Conservation (phyloP, 305 asterid genomes). For the Fraxinus platypoda region DNA sequence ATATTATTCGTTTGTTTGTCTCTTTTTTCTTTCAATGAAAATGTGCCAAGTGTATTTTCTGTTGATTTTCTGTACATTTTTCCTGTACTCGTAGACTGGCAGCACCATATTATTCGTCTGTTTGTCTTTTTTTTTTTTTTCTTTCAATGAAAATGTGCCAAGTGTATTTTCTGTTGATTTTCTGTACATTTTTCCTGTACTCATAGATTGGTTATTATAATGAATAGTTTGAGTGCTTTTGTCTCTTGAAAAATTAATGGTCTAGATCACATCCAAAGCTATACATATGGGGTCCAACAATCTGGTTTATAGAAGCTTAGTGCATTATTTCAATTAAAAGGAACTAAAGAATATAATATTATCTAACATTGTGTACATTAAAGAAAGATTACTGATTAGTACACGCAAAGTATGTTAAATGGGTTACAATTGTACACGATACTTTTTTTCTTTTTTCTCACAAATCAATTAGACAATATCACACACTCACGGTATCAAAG, state of each 20-base stretch:
- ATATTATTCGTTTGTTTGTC: too few species aligned
- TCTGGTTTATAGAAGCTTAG: not conserved
- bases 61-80: too few species aligned
- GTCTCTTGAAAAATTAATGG: not conserved
- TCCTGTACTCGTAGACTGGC: too few species aligned
- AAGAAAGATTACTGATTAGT: not conserved
- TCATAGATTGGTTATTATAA: too few species aligned
- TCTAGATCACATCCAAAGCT: not conserved
- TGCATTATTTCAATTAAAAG: not conserved
- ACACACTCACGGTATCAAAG: not conserved
- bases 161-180: too few species aligned
- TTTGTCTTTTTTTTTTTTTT: too few species aligned
- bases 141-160: too few species aligned
- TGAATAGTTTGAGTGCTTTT: not conserved
- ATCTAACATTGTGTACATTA: not conserved
- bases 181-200: too few species aligned
- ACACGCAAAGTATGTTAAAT: not conserved
- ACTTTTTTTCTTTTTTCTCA: too few species aligned
- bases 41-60: too few species aligned
- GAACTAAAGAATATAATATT: not conserved
- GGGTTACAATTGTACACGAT: not conserved
- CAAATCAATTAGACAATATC: not conserved
- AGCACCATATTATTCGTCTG: too few species aligned
- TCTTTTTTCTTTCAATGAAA: too few species aligned
- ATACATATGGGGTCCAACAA: not conserved